A percentile compares a stretch with the other conserved stretches of the same genome.
Evolutionary conservation across 176 grass and related monocot genomes (phyloP).

Genomic region (Alloteropsis semialata): DNA sequence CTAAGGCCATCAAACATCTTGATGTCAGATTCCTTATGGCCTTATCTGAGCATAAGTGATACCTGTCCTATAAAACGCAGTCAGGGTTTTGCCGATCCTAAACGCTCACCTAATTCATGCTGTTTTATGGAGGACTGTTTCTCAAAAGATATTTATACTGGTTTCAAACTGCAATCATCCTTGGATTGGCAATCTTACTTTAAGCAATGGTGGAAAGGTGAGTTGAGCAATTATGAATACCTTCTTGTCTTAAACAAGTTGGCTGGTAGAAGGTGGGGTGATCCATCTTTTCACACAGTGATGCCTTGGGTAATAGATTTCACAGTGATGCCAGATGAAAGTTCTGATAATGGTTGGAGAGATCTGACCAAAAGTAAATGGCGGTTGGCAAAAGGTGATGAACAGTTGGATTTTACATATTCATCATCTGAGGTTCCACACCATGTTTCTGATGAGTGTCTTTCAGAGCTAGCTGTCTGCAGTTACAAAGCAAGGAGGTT

Average conservation of each 20-base stretch:
- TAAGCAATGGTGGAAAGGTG: slow-evolving; percentile 75
- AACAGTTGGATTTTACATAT: slow-evolving; percentile 97
- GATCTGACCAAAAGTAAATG: slow-evolving; percentile 98
- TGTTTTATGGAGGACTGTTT: slow-evolving; percentile 48
- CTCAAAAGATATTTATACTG: slow-evolving; percentile 48
- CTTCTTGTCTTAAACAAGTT: slow-evolving; percentile 92
- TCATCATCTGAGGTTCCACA: slow-evolving; percentile 89
- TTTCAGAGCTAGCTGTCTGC: slow-evolving; percentile 95
- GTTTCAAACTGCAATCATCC: slow-evolving; percentile 51
- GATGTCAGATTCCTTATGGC: slow-evolving; percentile 75
- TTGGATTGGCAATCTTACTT: slow-evolving; percentile 68
- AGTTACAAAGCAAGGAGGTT: slow-evolving; percentile 99
- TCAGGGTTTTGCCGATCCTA: slow-evolving; percentile 36
- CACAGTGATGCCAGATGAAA: slow-evolving; percentile 69
- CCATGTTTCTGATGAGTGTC: slow-evolving; percentile 98
- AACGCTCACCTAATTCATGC: slow-evolving; percentile 29
- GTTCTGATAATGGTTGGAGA: slow-evolving; percentile 85
- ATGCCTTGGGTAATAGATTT: slow-evolving; percentile 99
- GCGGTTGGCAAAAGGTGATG: slow-evolving; percentile 93
- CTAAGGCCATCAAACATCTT: slow-evolving; percentile 68
- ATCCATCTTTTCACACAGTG: slow-evolving; percentile 86
- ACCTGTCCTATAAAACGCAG: slow-evolving; percentile 45
- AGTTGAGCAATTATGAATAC: slow-evolving; percentile 95
- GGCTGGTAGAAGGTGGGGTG: slow-evolving; percentile 91
- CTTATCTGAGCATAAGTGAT: slow-evolving; percentile 71